Evolutionary conservation across 495 filamentous ascomycete genomes (phyloP).

Genomic region (Penicillium paxilli): DNA sequence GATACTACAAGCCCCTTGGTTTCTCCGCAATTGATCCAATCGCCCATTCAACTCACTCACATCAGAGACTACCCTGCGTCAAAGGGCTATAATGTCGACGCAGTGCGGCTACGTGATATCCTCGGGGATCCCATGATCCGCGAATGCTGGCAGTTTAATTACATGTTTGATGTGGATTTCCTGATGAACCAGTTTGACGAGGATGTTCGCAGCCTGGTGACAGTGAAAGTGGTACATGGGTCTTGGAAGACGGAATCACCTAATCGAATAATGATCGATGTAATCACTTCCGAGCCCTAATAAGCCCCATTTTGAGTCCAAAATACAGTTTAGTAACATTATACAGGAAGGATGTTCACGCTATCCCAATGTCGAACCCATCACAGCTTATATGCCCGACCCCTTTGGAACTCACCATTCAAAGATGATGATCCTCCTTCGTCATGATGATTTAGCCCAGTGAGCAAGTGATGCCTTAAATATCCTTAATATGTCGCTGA

Average conservation of each 20-base stretch:
- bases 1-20: background rate
- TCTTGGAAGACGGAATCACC: conserved; percentile 79
- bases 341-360: conserved; percentile 56
- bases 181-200: conserved; percentile 67
- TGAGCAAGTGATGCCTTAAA: conserved; percentile 23
- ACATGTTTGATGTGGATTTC: conserved; percentile 79
- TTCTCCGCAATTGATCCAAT: conserved; percentile 35
- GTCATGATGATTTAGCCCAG: conserved; percentile 75
- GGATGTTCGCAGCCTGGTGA: conserved; percentile 63
- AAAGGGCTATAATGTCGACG: conserved; percentile 59
- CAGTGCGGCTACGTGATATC: conserved; percentile 68
- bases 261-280: conserved; percentile 60
- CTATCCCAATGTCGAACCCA: conserved; percentile 68
- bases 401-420: conserved; percentile 86
- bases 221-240: conserved; percentile 80
- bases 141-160: conserved; percentile 92
- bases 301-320: background rate
- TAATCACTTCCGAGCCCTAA: conserved; percentile 30
- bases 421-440: conserved; percentile 83
- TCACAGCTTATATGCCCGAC: conserved; percentile 80
- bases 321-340: conserved; percentile 14
- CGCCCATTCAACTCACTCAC: conserved; percentile 73
- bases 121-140: conserved; percentile 79
- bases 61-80: conserved; percentile 63
- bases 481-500: conserved; percentile 1